Evolutionary conservation across 176 grass and related monocot genomes (phyloP), one percentile per base, ranked within the genome.

Genomic region (Elymus sibiricus): DNA sequence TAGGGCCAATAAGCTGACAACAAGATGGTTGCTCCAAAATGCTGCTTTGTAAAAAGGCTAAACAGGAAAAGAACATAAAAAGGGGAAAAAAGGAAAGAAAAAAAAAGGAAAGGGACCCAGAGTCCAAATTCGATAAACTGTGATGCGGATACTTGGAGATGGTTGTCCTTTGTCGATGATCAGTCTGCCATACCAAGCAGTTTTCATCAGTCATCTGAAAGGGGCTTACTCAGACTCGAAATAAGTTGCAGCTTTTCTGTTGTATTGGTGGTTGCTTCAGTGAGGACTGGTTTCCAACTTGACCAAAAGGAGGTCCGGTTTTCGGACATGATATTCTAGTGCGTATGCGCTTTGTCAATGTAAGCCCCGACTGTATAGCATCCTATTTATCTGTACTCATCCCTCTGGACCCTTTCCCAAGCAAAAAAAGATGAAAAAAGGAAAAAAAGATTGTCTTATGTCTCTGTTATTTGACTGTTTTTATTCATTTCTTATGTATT

Each of bases 311-410:
- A 42, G 56, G 70, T 34, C 40, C 51, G 56, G 77, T 44, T 91
- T 76, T 37, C 13, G 19, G 47, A 25, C 40, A 77, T 71, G 70
- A 70, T 71, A 35, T 77, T 70, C 56, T 85, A 31, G 47, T 7
- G 21, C 42, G 34, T 60, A 38, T 49, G 85, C 11, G 47, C n/a
- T 24, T 40, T 32, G 25, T 64, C 25, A 11, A 77, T 91, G 82
- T 85, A 85, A 81, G 76, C 85, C 59, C 78, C 38, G 60, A 82
- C 6, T 91, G 86, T 88, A 88, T 64, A 88, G 78, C 64, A 58
- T 14, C 51, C 28, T 76, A 79, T 86, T 51, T 89, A 79, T 76
- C 76, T 92, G 75, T 84, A 89, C 68, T 73, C 46, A 67, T 83
- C 25, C 89, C 69, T 89, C 53, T 24, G 75, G 70, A 80, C 85